Base-by-base conservation (phyloP, 108 stramenopile species). In the Nannochloropsis salina region DNA sequence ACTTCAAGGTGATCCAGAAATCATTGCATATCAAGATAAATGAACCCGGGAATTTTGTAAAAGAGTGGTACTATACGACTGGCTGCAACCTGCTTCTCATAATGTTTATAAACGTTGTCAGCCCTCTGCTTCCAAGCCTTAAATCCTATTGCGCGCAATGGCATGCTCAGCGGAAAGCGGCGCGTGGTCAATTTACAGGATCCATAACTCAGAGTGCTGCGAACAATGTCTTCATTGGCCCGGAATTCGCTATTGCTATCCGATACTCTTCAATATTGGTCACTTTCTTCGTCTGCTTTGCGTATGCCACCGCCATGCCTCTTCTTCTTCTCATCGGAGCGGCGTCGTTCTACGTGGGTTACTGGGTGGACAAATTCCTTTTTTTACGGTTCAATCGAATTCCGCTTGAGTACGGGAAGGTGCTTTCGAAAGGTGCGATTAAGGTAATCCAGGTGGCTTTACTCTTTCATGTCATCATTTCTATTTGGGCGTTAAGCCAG, bases 321-420 rank as follows among this genome's bases (percentile, higher is more conserved):
- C 6, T 95, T 41, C 86, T 95, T 85, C 91, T 90, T 8, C 83
- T 92, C 43, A 86, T 95, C 80, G 94, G 93, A 31, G 89, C 87
- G 40, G 22, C 92, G 11, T 91, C 90, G 2, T 94, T 93, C 88
- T 91, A 86, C 51, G 82, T 94, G 12, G 92, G 86, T 40, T 95
- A 92, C 86, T 93, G 92, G 93, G 92, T 94, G 18, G 94, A 95
- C 86, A 94, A 94, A 85, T 93, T 90, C 80, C 91, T 95, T 42
- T 95, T 95, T 86, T 90, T 93, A 74, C 90, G 92, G 80, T 93
- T 94, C 80, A 94, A 95, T 85, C 84, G 92, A 22, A 94, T 90
- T 5, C 94, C 94, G 12, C 94, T 94, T 6, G 89, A 87, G 41
- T 92, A 89, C 83, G 89, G 87, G 44, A 82, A 42, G 21, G 44